Conservation (phyloP, 495 filamentous ascomycete species). For the Tuber borchii region DNA sequence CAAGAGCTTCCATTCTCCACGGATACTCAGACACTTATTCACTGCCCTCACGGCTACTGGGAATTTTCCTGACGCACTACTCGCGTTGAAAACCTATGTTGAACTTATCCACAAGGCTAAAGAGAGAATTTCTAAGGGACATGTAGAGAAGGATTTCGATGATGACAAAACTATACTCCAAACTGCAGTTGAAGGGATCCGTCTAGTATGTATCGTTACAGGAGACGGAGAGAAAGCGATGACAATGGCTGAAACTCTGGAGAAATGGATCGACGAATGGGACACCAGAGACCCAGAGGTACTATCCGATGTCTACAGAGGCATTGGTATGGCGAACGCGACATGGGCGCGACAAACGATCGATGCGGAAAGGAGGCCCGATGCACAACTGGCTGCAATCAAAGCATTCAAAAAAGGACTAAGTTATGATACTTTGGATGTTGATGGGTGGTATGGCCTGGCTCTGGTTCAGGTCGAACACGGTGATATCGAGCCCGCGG, state of each 20-base stretch:
- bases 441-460: conserved; percentile 70
- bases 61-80: conserved; percentile 82
- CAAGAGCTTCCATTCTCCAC: conserved; percentile 89
- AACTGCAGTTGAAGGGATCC: conserved; percentile 71
- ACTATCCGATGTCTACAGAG: conserved; percentile 68
- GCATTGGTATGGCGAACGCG: conserved; percentile 74
- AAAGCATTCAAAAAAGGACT: conserved; percentile 68
- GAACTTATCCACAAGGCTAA: conserved; percentile 78
- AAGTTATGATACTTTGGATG: conserved; percentile 58
- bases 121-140: conserved; percentile 70
- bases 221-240: conserved; percentile 72
- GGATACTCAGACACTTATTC: conserved; percentile 79
- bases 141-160: conserved; percentile 66
- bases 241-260: conserved; percentile 58
- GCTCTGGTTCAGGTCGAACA: conserved; percentile 74
- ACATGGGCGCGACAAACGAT: conserved; percentile 79
- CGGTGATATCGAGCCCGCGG: conserved; percentile 67
- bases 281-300: conserved; percentile 43
- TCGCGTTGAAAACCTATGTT: conserved; percentile 82
- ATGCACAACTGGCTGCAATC: conserved; percentile 68
- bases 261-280: conserved; percentile 58
- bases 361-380: conserved; percentile 61
- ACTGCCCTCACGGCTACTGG: conserved; percentile 77
- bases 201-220: conserved; percentile 75
- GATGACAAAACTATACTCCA: conserved; percentile 66